A percentile compares a stretch with the other conserved stretches of the same genome.
These are phyloP conservation scores for Fusarium multiceps DNA, from an alignment of 2,329 filamentous ascomycete species.

Conservation along the genomic window DNA sequence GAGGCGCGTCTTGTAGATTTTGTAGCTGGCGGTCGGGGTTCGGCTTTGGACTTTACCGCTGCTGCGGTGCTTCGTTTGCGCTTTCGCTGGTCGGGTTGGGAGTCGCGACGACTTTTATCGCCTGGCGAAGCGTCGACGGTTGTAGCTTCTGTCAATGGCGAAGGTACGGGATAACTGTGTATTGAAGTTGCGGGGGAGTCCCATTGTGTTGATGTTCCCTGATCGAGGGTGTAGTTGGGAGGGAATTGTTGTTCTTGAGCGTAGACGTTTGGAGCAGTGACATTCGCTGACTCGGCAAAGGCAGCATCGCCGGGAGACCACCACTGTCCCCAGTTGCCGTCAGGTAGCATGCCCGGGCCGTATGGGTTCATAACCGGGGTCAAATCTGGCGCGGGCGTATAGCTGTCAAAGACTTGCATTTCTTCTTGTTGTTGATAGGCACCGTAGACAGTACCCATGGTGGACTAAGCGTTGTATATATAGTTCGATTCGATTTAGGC, in stretches of 20 bases:
- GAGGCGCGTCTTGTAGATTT: not conserved
- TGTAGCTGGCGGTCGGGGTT: fast-evolving
- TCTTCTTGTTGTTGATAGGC: no score
- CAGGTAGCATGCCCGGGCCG: not conserved
- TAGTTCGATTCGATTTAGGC: no score
- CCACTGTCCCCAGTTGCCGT: not conserved
- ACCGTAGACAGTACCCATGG: no score
- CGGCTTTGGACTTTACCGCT: not conserved
- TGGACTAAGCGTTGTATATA: no score
- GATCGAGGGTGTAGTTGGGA: not conserved
- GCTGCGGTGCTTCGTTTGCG: not conserved
- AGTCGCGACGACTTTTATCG: not conserved
- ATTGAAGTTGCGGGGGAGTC: not conserved
- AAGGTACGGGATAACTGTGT: not conserved
- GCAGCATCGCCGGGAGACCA: not conserved
- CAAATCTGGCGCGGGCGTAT: not conserved
- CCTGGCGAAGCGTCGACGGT: fast-evolving
- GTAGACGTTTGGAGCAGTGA: not conserved
- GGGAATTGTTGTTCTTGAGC: not conserved
- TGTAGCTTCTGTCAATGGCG: not conserved
- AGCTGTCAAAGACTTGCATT: not conserved
- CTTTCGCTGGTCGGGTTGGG: not conserved
- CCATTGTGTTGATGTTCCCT: not conserved
- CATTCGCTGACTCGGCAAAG: not conserved
- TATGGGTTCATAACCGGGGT: fast-evolving